These are phyloP conservation scores for Starmerella sirachaensis DNA, from an alignment of 805 yeast species.

Conservation along the genomic window DNA sequence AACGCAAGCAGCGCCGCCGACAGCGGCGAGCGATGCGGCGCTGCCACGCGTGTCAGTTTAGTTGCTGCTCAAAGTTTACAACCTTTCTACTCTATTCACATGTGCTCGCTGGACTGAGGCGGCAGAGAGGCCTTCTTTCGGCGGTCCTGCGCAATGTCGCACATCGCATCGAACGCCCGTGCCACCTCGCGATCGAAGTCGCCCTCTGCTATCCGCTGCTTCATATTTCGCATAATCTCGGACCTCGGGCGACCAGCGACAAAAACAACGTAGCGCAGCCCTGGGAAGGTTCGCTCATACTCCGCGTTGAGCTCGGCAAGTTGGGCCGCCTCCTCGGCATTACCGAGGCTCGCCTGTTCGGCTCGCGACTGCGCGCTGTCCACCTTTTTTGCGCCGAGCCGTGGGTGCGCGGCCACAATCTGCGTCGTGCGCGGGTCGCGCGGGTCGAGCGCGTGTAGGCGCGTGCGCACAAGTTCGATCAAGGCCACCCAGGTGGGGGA, in stretches of 20 bases:
- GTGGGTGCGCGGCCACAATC: slow-evolving; percentile 84
- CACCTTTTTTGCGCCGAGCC: slow-evolving; percentile 52
- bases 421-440: slow-evolving; percentile 20
- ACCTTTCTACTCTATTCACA: not conserved
- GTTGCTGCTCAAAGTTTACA: not conserved
- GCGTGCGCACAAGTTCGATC: slow-evolving; percentile 36
- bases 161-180: slow-evolving; percentile 77
- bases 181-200: slow-evolving; percentile 43
- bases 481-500: slow-evolving; percentile 28
- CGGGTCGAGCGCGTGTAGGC: slow-evolving; percentile 31
- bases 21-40: no score
- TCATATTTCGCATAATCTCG: slow-evolving; percentile 54
- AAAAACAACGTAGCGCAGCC: slow-evolving; percentile 75
- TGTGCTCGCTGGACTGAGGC: slow-evolving; percentile 36
- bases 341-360: slow-evolving; percentile 59
- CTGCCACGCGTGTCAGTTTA: no score
- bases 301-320: slow-evolving; percentile 42
- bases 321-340: slow-evolving; percentile 38
- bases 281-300: slow-evolving; percentile 56
- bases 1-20: no score
- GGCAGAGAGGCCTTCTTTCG: slow-evolving; percentile 31
- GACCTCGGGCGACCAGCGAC: slow-evolving; percentile 70
- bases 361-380: slow-evolving; percentile 50
- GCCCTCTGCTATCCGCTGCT: slow-evolving; percentile 42
- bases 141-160: slow-evolving; percentile 79